phyloP scores from a whole-genome alignment of 345 rosid species.

The Physaria fendleri region DNA sequence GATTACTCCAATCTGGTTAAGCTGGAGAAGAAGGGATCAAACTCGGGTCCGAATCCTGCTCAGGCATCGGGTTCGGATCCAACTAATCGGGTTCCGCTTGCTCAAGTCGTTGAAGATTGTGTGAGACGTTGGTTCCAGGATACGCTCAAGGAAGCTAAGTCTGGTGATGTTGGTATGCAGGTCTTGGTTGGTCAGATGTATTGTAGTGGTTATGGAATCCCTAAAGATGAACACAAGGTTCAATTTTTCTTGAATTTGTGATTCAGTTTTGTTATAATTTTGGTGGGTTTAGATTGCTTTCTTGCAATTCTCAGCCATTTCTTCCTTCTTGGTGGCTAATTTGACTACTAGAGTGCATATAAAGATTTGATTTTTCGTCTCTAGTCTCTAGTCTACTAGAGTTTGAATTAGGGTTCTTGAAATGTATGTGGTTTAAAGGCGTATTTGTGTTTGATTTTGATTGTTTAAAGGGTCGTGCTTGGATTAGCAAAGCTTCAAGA shows the following conservation, averaged over 20 bases:
- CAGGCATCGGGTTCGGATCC: conserved; percentile 25
- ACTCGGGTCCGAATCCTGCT: conserved; percentile 32
- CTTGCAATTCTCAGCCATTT: neutral
- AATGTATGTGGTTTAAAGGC: neutral
- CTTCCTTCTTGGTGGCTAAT: no score
- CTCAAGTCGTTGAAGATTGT: conserved; percentile 65
- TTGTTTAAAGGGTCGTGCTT: conserved; percentile 53
- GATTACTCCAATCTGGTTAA: conserved; percentile 28
- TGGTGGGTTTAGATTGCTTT: neutral
- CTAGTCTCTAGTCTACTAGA: neutral
- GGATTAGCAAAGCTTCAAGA: conserved; percentile 69
- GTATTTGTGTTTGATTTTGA: neutral
- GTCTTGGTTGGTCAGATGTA: conserved; percentile 88
- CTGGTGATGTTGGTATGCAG: conserved; percentile 71
- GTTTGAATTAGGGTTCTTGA: neutral
- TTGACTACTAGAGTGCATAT: neutral
- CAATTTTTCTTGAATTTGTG: neutral
- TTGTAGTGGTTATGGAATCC: conserved; percentile 63
- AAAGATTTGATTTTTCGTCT: neutral
- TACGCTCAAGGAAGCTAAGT: conserved; percentile 63
- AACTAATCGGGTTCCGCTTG: conserved; percentile 42
- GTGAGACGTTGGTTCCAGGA: conserved; percentile 72
- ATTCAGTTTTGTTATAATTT: neutral
- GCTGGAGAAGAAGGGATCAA: conserved; percentile 41
- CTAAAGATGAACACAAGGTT: conserved; percentile 70